Evolutionary conservation across 257 asterid species (phyloP).

Genomic region (Marsdenia floribunda): DNA sequence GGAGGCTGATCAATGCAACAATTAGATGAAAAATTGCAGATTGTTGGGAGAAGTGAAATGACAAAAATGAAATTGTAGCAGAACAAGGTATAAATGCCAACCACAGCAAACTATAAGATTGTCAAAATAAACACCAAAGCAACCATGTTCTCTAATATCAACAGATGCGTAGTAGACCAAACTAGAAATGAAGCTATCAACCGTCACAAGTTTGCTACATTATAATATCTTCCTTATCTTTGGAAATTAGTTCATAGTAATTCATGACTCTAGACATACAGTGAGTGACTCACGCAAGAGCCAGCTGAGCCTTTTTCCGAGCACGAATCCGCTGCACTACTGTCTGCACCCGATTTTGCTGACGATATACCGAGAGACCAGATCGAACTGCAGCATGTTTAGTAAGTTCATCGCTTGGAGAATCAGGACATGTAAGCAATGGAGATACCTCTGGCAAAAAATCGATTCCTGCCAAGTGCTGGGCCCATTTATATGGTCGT

Average conservation of each 20-base stretch:
- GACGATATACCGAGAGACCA: slow-evolving; percentile 78
- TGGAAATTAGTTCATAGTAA: slow-evolving; percentile 22
- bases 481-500: slow-evolving; percentile 97
- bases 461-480: slow-evolving; percentile 96
- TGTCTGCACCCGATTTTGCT: slow-evolving; percentile 84
- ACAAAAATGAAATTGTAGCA: slow-evolving; percentile 1
- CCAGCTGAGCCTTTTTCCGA: slow-evolving; percentile 85
- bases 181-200: background rate
- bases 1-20: slow-evolving; percentile 11
- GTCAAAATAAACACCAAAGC: background rate
- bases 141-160: slow-evolving; percentile 1
- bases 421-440: slow-evolving; percentile 43
- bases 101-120: background rate
- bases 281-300: slow-evolving; percentile 87
- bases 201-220: slow-evolving; percentile 7
- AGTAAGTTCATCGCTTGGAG: slow-evolving; percentile 44
- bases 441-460: slow-evolving; percentile 94
- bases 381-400: slow-evolving; percentile 46
- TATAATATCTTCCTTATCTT: slow-evolving; percentile 5
- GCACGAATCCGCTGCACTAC: slow-evolving; percentile 86
- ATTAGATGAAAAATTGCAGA: background rate
- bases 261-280: slow-evolving; percentile 36
- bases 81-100: slow-evolving; percentile 4
- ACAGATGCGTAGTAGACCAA: background rate
- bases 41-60: background rate